A percentile compares a stretch with the other conserved stretches of the same genome.
These are phyloP conservation scores for Rubia tinctorum DNA, from an alignment of 305 asterid genomes.

Conservation along the genomic window DNA sequence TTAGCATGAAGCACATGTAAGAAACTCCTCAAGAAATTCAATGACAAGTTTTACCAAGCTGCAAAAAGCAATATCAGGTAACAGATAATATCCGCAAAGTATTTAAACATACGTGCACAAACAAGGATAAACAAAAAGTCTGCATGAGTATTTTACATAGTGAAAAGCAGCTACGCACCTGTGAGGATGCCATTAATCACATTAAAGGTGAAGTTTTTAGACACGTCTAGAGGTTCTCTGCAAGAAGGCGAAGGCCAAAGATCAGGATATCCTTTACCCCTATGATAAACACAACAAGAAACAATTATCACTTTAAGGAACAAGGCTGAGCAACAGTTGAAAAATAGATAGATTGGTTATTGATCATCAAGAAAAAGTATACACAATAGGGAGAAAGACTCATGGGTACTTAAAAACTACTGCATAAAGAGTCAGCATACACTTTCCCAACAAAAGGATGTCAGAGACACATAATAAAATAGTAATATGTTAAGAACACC, in stretches of 20 bases:
- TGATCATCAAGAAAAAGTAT: not conserved
- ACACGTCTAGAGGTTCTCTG: conserved; percentile 89
- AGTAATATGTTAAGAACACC: not conserved
- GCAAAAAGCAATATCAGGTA: not conserved
- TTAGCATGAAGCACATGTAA: not conserved
- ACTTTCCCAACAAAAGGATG: not conserved
- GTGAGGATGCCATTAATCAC: conserved; percentile 68
- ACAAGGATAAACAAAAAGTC: not conserved
- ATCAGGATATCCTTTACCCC: conserved; percentile 97
- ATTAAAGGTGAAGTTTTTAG: conserved; percentile 83
- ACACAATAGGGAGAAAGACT: not conserved
- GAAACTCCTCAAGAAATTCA: not conserved
- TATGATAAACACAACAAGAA: conserved; percentile 25
- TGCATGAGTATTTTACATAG: not conserved
- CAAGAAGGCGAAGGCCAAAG: conserved; percentile 93
- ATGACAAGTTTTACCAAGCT: not conserved
- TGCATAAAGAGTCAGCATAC: not conserved
- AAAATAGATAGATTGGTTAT: not conserved
- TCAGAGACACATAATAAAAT: not conserved
- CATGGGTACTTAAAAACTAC: not conserved
- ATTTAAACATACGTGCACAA: not conserved
- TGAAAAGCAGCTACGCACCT: conserved; percentile 38
- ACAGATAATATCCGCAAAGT: not conserved
- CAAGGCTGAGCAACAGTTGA: conserved; percentile 15
- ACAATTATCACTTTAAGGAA: conserved; percentile 12